Conservation (phyloP, 2,329 filamentous ascomycete species). For the Xylariaceae sp. region DNA sequence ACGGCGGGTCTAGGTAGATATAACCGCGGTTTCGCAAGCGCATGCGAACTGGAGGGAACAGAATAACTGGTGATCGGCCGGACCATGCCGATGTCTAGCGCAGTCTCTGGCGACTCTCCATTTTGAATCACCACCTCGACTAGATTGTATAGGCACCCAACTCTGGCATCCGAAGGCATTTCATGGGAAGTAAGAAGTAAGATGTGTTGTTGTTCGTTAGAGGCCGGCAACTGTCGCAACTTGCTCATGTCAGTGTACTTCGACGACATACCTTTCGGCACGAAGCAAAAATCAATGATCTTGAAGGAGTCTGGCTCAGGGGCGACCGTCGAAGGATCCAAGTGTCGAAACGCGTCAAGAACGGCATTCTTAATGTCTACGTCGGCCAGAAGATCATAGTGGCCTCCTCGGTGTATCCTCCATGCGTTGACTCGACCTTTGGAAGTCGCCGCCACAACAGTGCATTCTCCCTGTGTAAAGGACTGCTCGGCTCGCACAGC, state of each 20-base stretch:
- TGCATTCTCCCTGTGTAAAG: constrained; percentile 72
- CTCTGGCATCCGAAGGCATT: constrained; percentile 39
- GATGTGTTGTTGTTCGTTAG: constrained; percentile 53
- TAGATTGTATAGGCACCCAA: constrained; percentile 62
- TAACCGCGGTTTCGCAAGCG: constrained; percentile 54
- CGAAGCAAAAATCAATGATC: constrained; percentile 74
- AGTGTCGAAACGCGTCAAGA: constrained; percentile 53
- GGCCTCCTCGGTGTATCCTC: constrained; percentile 83
- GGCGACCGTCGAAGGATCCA: constrained; percentile 44
- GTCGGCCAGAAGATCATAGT: constrained; percentile 68
- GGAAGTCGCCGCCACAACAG: constrained; percentile 72
- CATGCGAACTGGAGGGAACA: constrained; percentile 43
- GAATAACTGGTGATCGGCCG: constrained; percentile 63
- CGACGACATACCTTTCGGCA: constrained; percentile 47
- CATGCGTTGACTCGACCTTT: constrained; percentile 77
- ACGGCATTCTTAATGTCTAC: constrained; percentile 64
- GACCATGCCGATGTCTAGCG: constrained; percentile 56
- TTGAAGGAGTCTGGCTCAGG: constrained; percentile 58
- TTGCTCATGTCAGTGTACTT: constrained; percentile 48
- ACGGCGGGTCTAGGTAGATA: constrained; percentile 74
- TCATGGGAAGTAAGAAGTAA: constrained; percentile 52
- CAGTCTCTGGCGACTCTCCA: constrained; percentile 32
- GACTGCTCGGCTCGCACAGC: constrained; percentile 72
- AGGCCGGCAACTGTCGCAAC: constrained; percentile 45
- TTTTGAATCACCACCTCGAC: constrained; percentile 63